phyloP scores from a whole-genome alignment of 2,329 filamentous ascomycete species.

The Gnomoniopsis sp. region DNA sequence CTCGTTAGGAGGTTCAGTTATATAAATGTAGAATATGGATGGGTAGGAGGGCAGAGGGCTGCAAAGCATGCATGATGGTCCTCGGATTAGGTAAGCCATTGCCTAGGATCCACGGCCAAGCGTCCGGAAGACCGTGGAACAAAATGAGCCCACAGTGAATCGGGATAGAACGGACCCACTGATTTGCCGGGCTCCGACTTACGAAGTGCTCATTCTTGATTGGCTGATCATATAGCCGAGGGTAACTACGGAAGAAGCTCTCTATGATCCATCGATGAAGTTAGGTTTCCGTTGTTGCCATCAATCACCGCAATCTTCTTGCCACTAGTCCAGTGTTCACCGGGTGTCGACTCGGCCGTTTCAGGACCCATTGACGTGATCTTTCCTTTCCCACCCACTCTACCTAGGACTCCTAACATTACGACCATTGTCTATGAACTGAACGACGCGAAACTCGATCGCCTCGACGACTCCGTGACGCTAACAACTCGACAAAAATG shows the following conservation, averaged over 20 bases:
- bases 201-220: neutral
- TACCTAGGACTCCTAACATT: neutral
- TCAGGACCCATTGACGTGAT: neutral
- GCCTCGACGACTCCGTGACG: neutral
- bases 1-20: too few species aligned
- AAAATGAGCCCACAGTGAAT: too few species aligned
- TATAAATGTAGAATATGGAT: too few species aligned
- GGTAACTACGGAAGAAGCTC: conserved; percentile 4
- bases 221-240: neutral
- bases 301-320: neutral
- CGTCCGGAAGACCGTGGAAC: too few species aligned
- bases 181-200: too few species aligned
- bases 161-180: too few species aligned
- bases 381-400: neutral
- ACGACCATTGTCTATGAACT: neutral
- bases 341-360: neutral
- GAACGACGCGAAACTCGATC: neutral
- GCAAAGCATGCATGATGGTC: neutral
- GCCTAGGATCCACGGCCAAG: too few species aligned
- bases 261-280: conserved; percentile 5
- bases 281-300: neutral
- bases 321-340: conserved; percentile 9
- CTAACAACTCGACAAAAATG: conserved; percentile 37
- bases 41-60: neutral
- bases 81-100: neutral